Base-by-base conservation (phyloP, 2,329 filamentous ascomycete species). In the Arthrobotrys conoides region DNA sequence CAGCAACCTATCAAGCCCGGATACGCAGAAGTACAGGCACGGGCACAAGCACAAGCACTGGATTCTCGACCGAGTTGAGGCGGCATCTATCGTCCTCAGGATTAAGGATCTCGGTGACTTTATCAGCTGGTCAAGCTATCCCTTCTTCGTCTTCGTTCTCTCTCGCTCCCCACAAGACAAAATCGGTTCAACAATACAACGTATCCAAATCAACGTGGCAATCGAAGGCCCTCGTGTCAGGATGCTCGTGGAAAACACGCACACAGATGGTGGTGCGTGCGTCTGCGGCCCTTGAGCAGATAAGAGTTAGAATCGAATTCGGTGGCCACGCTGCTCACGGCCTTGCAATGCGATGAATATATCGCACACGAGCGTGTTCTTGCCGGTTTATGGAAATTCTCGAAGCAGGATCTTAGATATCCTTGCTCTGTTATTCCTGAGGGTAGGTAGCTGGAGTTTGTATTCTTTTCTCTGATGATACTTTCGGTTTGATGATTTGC, bases 241-340 rank as follows among this genome's bases (percentile, higher is more conserved):
- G 75, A 59, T 57, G 33, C 33, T 48, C 51, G 27, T 41, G 67
- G 38, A 64, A 68, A 68, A 67, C 67, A 72, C 67, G 24, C 68
- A 63, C 65, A 57, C 59, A 49, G 33, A 33, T 24, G 8, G 30
- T 27, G 18, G 57, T 70, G 71, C 53, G 64, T 71, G 68, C 67
- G 63, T 66, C 67, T 77, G 59, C 75, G 55, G 68, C 68, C 49
- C 67, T 70, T 78, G 75, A 78, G 75, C 68, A 78, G 75, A 78
- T 72, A 78, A 78, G 75, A 78, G 75, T 72, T 72, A 78, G 46
- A 78, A 68, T 78, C 57, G 68, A 51, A 78, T 78, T 59, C 73
- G 68, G 75, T 65, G 61, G 41, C 49, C 36, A 61, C 53, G 30
- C 75, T 69, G 75, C 75, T 78, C 68, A 78, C 75, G 75, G 75